Base-by-base conservation (phyloP, 2,329 filamentous ascomycete species). In the Gaeumannomyces tritici region DNA sequence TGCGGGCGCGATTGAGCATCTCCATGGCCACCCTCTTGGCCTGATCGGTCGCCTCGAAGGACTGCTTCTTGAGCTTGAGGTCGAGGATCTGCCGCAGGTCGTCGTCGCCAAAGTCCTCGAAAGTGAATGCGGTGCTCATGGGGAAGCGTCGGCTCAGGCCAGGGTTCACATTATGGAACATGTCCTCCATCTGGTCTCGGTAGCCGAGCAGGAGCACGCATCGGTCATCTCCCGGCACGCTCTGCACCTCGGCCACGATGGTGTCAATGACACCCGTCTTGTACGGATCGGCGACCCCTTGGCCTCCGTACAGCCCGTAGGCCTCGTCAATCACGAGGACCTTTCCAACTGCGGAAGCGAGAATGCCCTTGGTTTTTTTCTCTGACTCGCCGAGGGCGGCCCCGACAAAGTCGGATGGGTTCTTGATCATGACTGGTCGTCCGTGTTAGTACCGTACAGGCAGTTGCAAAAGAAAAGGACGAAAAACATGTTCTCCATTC, bases 301-400 rank as follows among this genome's bases (percentile, higher is more conserved):
- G 35, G 2, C 71, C 70, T 0, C 75, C 76, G 57, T 79, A 82
- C 0, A 93, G 77, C 42, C 85, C 84, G 65, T 93, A 93, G 0
- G 89, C 89, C 69, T 95, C 90, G 65, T 93, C 90, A 3, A 93
- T 91, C 18, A 93, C 83, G 0, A 93, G 79, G 0, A 93, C 88
- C 66, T 93, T 93, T 0, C 90, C 90, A 0, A 81, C 66, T 0
- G 87, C 85, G 0, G 85, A 75, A 0, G 82, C 83, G 0, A 93
- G 77, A 8, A 93, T 91, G 0, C 77, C 86, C 66, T 90, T 93
- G 0, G 89, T 93, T 42, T 86, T 84, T 2, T 80, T 76, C 70
- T 93, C 89, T 0, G 89, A 92, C 1, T 80, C 76, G 0, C 90
- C 90, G 0, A 93, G 64, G 0, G 70, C 76, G 11, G 72, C 73